Percentiles rank a stretch among this genome's conserved stretches.
phyloP scores from a whole-genome alignment of 257 asterid genomes.

The Scutellaria galericulata region DNA sequence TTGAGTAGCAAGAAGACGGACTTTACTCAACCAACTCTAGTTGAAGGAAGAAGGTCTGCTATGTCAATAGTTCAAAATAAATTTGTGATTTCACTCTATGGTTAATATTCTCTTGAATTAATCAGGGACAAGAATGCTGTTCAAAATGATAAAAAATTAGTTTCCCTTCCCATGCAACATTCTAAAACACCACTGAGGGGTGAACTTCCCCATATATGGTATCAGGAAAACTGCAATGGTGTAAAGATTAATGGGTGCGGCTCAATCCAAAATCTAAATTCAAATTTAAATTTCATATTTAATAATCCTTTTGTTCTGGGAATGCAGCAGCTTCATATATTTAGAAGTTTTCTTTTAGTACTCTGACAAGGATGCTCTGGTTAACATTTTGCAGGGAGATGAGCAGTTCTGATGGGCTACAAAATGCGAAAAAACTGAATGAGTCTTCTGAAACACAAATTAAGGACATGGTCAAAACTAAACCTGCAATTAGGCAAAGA shows the following conservation, averaged over 20 bases:
- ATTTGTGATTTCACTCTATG: slow-evolving; percentile 26
- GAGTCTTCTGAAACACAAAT: slow-evolving; percentile 35
- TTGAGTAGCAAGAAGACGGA: slow-evolving; percentile 43
- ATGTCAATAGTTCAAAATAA: slow-evolving; percentile 18
- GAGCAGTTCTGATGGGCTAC: slow-evolving; percentile 31
- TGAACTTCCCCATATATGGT: slow-evolving; percentile 47
- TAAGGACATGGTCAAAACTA: slow-evolving; percentile 34
- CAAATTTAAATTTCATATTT: slow-evolving; percentile 20
- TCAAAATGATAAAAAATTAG: slow-evolving; percentile 46
- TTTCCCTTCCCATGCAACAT: slow-evolving; percentile 43
- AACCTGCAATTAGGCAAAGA: slow-evolving; percentile 40
- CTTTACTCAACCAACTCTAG: slow-evolving; percentile 42
- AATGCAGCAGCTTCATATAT: slow-evolving; percentile 16
- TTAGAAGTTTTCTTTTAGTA: slow-evolving; percentile 13
- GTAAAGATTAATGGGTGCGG: slow-evolving; percentile 48
- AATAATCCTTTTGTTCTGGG: slow-evolving; percentile 19
- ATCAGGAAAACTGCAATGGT: slow-evolving; percentile 47
- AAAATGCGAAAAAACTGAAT: slow-evolving; percentile 30
- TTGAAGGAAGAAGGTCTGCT: slow-evolving; percentile 53
- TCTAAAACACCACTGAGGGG: slow-evolving; percentile 43
- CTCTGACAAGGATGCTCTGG: slow-evolving; percentile 34
- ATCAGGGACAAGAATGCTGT: slow-evolving; percentile 43
- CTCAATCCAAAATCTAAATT: slow-evolving; percentile 29
- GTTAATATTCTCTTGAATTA: slow-evolving; percentile 30
- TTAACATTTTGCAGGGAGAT: slow-evolving; percentile 40